Evolutionary conservation across 768 basidiomycete genomes (phyloP), one percentile per base, ranked within the genome.

Genomic region (Tricholoma furcatifolium): DNA sequence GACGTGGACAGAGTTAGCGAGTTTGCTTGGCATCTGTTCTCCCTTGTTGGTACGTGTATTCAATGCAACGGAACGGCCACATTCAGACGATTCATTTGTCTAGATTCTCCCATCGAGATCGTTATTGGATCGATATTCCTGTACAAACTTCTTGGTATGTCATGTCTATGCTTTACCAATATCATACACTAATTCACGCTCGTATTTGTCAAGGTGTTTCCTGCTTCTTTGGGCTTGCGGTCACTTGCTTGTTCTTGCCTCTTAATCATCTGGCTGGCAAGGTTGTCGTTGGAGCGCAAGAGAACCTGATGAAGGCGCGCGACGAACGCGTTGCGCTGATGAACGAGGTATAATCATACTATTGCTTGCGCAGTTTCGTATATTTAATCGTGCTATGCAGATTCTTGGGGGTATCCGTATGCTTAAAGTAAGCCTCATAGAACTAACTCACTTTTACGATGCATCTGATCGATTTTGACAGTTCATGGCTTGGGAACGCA

Each of bases 401-500:
- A 83, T 94, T 55, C 73, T 94, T 9, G 91, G 91, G 43, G 92
- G 82, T 11, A 94, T 95, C 53, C 80, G 92, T 27, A 95, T 95
- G 91, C 82, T 95, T 60, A 95, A 96, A 62, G 77, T 77, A 35
- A 23, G 44, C 44, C 17, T 42, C 21, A 23, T 10, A 21, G n/a
- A n/a, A n/a, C n/a, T n/a, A 4, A 8, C 12, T 47, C 34, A 2
- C 6, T 35, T 21, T 24, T 15, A n/a, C 4, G 18, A 1, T 31
- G 14, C 42, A 48, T 51, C 48, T 52, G 3, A 56, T 2, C 14
- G 10, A 31, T 36, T 6, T 20, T 17, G 10, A 10, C 60, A 88
- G 85, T 97, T 95, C 69, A 95, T 96, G 92, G 93, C 92, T 14
- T 81, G 79, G 93, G 93, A 97, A 67, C 84, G 93, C 21, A 91